Percentiles rank a stretch among this genome's conserved stretches.
These are phyloP conservation scores for Pneumocystis carinii DNA, from an alignment of 1,139 yeast genomes.

Conservation along the genomic window DNA sequence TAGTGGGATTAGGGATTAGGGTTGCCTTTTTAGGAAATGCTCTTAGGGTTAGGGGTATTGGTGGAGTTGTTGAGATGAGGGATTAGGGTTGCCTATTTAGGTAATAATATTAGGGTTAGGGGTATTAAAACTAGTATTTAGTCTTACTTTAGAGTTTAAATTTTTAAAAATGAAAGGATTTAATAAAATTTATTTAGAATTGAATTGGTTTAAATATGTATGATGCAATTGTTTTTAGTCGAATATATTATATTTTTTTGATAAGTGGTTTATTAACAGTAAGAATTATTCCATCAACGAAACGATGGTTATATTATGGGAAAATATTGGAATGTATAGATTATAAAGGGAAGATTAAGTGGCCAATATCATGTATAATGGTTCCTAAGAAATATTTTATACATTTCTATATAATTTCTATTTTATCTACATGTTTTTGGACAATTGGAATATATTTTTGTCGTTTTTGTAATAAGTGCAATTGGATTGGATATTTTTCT, in stretches of 20 bases:
- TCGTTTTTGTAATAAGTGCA: not conserved
- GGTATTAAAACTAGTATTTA: too few relatives aligned
- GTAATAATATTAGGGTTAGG: too few relatives aligned
- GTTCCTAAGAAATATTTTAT: conserved; percentile 37
- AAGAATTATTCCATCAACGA: not conserved
- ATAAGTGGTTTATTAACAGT: not conserved
- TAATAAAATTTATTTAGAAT: too few relatives aligned
- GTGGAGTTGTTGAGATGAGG: too few relatives aligned
- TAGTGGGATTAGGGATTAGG: too few relatives aligned
- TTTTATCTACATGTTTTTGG: not conserved
- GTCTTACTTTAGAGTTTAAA: too few relatives aligned
- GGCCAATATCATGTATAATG: not conserved
- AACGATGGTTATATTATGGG: not conserved
- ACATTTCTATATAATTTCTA: conserved; percentile 29
- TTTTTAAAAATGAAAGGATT: too few relatives aligned
- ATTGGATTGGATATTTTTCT: not conserved
- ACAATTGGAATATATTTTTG: not conserved
- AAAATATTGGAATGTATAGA: not conserved
- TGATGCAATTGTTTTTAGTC: not conserved
- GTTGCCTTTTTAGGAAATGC: too few relatives aligned
- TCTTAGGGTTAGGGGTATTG: too few relatives aligned
- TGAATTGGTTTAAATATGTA: not conserved
- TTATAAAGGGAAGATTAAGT: not conserved
- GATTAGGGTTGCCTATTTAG: too few relatives aligned
- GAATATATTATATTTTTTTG: not conserved